Evolutionary conservation across 2,329 filamentous ascomycete genomes (phyloP).

Genomic region (Claviceps sp.): DNA sequence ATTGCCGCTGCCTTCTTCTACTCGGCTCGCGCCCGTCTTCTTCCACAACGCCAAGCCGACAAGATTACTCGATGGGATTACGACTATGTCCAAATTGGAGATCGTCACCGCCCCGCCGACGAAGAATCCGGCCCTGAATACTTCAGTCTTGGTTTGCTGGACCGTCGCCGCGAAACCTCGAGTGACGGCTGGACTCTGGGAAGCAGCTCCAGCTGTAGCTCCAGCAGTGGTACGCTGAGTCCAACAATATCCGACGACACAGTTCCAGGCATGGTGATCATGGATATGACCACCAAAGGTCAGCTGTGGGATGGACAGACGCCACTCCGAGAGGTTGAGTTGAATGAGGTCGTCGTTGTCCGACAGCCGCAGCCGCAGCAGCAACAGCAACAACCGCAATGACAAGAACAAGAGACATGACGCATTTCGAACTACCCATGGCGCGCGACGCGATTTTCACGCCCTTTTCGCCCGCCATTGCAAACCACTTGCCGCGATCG

Average conservation of each 20-base stretch:
- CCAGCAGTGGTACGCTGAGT: conserved; percentile 35
- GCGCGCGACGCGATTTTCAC: background rate
- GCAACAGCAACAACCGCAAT: background rate
- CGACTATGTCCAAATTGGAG: conserved; percentile 79
- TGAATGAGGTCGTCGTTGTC: conserved; percentile 31
- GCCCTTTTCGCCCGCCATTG: background rate
- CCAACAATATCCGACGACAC: conserved; percentile 33
- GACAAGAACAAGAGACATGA: background rate
- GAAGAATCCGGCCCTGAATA: conserved; percentile 34
- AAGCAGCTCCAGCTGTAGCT: conserved; percentile 55
- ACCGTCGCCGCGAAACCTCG: conserved; percentile 33
- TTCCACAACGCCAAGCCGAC: conserved; percentile 69
- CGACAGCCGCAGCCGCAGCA: conserved; percentile 16
- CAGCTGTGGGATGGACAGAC: conserved; percentile 25
- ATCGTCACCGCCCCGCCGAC: conserved; percentile 31
- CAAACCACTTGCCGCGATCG: background rate
- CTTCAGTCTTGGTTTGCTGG: conserved; percentile 33
- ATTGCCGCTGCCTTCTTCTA: conserved; percentile 71
- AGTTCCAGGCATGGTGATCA: conserved; percentile 19
- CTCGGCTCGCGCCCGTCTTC: conserved; percentile 62
- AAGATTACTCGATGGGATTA: conserved; percentile 92
- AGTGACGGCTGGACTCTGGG: conserved; percentile 86
- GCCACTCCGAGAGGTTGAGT: conserved; percentile 27
- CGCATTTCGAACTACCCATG: background rate
- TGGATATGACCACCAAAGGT: conserved; percentile 24